Base-by-base conservation (phyloP, 2,329 filamentous ascomycete genomes). In the Xylaria sp. region DNA sequence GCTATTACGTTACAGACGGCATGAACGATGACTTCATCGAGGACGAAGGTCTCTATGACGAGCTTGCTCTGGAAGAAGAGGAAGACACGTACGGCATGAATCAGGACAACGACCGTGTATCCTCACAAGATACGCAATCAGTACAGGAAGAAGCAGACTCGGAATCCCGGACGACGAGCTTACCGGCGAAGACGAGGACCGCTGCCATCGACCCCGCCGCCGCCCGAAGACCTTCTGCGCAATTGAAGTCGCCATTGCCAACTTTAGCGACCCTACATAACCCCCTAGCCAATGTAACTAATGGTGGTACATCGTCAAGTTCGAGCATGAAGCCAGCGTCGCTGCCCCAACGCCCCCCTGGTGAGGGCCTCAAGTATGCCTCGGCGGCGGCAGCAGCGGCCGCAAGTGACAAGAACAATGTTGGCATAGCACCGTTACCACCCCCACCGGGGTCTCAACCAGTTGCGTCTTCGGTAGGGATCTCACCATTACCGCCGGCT, bases 41-140 rank as follows among this genome's bases (percentile, higher is more conserved):
- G 72, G 94, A 98, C 75, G 95, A 99, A 72, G 89, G 87, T 67
- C 90, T 99, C 78, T 99, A 98, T 80, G 93, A 99, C 75, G 94
- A 97, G 58, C 85, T 98, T 60, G 91, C 94, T 72, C 86, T 99
- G 45, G 89, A 96, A 65, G 93, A 96, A 71, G 95, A 98, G 72
- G 95, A 97, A 76, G 93, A 92, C 60, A 84, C 87, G 58, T 97
- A 90, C 73, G 95, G 94, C 69, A 88, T 97, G 83, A 83, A 81
- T 68, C 84, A 83, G 64, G 94, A 97, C 31, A 89, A 88, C 76
- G 95, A 98, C 78, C 89, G 89, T 72, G 88, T 91, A 64, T 98
- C 94, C n/a, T 97, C 94, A 63, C 94, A 98, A 79, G 95, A 99
- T 77, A 87, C 91, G 28, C 92, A 96, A 74, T 98, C 95, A 54